Percentiles rank a stretch among this genome's conserved stretches.
Evolutionary conservation across 345 rosid genomes (phyloP).

Genomic region (Syzygium jambos): DNA sequence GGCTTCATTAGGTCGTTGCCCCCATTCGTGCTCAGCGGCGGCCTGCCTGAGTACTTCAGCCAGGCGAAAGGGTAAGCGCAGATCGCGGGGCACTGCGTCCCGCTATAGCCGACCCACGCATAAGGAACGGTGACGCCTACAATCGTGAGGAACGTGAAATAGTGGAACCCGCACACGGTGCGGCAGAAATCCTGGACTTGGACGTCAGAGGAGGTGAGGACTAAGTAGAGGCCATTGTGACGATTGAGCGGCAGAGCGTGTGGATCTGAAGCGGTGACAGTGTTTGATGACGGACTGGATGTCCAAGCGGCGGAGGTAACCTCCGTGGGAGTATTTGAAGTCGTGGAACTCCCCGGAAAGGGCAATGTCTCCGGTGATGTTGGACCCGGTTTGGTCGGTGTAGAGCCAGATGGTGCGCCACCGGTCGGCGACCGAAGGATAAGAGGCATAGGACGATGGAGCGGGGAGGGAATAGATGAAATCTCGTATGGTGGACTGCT

Average conservation of each 20-base stretch:
- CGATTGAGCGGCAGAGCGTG: constrained; percentile 37
- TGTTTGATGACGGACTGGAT: constrained; percentile 45
- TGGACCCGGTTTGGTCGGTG: constrained; percentile 56
- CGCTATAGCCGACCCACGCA: constrained; percentile 57
- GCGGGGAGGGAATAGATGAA: constrained; percentile 49
- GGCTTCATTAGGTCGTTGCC: constrained; percentile 30
- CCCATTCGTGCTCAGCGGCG: constrained; percentile 16
- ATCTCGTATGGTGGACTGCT: constrained; percentile 42
- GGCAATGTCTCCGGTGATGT: constrained; percentile 27
- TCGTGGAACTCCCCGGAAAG: constrained; percentile 42
- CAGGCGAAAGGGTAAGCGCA: constrained; percentile 60
- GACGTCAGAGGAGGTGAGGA: constrained; percentile 44
- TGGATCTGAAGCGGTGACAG: constrained; percentile 13
- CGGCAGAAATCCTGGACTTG: constrained; percentile 61
- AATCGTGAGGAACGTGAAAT: constrained; percentile 45
- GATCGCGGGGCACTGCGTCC: constrained; percentile 46
- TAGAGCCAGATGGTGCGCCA: constrained; percentile 49
- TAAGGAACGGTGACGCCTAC: constrained; percentile 51
- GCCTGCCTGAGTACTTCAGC: constrained; percentile 32
- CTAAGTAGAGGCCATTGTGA: constrained; percentile 37
- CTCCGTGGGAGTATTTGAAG: constrained; percentile 39
- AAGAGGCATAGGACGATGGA: constrained; percentile 12
- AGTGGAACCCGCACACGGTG: constrained; percentile 59
- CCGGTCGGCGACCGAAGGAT: constrained; percentile 60
- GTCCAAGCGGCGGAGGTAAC: constrained; percentile 30